Conservation (phyloP, 2,329 filamentous ascomycete species). For the Monosporascus ibericus region DNA sequence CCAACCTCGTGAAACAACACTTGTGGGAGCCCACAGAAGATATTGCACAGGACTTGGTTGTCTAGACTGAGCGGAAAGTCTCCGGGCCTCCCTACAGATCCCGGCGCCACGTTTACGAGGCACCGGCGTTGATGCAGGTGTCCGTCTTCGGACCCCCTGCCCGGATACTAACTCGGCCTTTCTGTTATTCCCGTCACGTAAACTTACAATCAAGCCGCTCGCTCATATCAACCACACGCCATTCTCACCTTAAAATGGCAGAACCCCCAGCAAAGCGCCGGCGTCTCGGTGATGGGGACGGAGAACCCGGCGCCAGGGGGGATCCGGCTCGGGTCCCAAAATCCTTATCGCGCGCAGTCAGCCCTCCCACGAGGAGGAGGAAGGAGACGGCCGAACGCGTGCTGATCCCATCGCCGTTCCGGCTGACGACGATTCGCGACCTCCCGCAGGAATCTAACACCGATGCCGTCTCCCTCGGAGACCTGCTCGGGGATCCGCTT, state of each 20-base stretch:
- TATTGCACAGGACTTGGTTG: too few relatives aligned
- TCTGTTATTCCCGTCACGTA: too few relatives aligned
- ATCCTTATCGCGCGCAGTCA: constrained; percentile 35
- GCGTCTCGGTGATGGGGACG: constrained; percentile 11
- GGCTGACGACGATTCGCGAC: constrained; percentile 63
- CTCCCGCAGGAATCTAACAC: constrained; percentile 54
- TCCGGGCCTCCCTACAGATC: too few relatives aligned
- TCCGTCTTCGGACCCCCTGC: too few relatives aligned
- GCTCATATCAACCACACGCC: neutral
- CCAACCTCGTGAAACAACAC: too few relatives aligned
- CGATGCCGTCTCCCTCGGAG: constrained; percentile 58
- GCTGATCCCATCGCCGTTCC: constrained; percentile 57
- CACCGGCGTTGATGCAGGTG: neutral
- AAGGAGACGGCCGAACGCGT: constrained; percentile 5
- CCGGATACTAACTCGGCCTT: too few relatives aligned
- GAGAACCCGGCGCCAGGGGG: constrained; percentile 2
- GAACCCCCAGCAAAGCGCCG: constrained; percentile 20
- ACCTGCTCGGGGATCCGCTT: constrained; percentile 67
- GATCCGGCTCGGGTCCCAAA: constrained; percentile 11
- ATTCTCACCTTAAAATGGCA: constrained; percentile 11
- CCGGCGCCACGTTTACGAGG: too few relatives aligned
- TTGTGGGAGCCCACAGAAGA: too few relatives aligned
- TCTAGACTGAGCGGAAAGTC: too few relatives aligned
- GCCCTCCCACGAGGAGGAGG: constrained; percentile 36
- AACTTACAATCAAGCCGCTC: too few relatives aligned